Conservation (phyloP, 352 stramenopile genomes). For the Plasmopara viticola region DNA sequence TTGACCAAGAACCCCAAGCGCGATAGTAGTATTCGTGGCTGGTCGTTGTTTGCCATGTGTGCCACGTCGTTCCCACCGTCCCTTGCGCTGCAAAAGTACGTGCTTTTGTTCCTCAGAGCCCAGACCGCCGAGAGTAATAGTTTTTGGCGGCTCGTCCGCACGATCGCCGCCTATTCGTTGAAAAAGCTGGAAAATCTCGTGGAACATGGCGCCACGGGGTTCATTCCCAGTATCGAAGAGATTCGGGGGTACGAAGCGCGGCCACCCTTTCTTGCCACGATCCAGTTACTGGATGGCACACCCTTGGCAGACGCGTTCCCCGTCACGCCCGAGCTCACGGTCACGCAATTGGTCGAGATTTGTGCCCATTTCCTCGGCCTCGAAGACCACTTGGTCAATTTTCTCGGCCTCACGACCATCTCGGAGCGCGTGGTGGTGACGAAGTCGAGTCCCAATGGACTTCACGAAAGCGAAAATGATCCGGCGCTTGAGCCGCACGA, state of each 20-base stretch:
- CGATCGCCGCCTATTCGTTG: conserved; percentile 89
- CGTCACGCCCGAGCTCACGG: conserved; percentile 89
- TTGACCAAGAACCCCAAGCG: conserved; percentile 88
- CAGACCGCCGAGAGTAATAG: conserved; percentile 67
- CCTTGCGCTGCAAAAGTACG: conserved; percentile 82
- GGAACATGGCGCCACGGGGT: conserved; percentile 83
- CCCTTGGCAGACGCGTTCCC: conserved; percentile 88
- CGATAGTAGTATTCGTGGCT: conserved; percentile 87
- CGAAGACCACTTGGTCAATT: conserved; percentile 80
- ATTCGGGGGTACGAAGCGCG: conserved; percentile 90
- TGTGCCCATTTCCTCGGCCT: conserved; percentile 89
- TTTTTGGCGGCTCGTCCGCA: conserved; percentile 72
- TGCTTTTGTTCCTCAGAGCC: conserved; percentile 87
- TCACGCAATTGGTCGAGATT: conserved; percentile 88
- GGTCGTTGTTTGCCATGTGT: conserved; percentile 92
- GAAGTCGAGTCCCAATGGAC: conserved; percentile 9
- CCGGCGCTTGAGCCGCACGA: conserved; percentile 15
- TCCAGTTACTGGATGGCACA: conserved; percentile 90
- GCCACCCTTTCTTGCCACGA: conserved; percentile 89
- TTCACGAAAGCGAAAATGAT: conserved; percentile 25
- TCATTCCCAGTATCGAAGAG: conserved; percentile 91
- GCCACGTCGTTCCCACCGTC: conserved; percentile 88
- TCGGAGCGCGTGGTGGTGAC: conserved; percentile 34
- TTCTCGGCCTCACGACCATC: conserved; percentile 54
- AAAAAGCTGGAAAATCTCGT: conserved; percentile 90